Evolutionary conservation across 2,329 filamentous ascomycete genomes (phyloP).

Genomic region (Xylaria hypoxylon): DNA sequence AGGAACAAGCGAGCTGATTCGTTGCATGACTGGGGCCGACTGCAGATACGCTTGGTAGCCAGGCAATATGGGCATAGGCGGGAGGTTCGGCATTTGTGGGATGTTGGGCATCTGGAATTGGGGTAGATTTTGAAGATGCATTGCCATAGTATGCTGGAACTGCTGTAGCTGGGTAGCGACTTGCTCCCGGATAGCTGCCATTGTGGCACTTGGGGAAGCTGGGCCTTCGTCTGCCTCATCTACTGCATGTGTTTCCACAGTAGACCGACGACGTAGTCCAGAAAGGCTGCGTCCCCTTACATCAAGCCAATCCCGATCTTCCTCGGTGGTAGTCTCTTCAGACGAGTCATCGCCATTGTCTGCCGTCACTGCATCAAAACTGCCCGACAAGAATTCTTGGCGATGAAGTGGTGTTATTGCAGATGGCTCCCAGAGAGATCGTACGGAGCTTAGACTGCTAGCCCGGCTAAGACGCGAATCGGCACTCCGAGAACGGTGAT

Average conservation of each 20-base stretch:
- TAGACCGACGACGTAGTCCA: conserved; percentile 41
- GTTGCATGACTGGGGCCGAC: conserved; percentile 72
- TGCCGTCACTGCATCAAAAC: conserved; percentile 56
- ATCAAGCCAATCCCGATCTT: conserved; percentile 55
- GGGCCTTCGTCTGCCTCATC: conserved; percentile 54
- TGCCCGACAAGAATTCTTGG: conserved; percentile 57
- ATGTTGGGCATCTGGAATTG: conserved; percentile 74
- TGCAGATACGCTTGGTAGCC: conserved; percentile 78
- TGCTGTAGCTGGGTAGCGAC: conserved; percentile 79
- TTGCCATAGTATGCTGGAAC: conserved; percentile 76
- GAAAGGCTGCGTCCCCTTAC: conserved; percentile 52
- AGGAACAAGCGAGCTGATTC: conserved; percentile 79
- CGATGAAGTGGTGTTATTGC: conserved; percentile 49
- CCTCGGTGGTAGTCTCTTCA: conserved; percentile 55
- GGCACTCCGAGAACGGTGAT: conserved; percentile 75
- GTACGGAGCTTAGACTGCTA: conserved; percentile 75
- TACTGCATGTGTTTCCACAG: conserved; percentile 41
- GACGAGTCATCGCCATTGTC: conserved; percentile 51
- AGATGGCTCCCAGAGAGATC: conserved; percentile 73
- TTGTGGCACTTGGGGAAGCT: conserved; percentile 70
- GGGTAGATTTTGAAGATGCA: conserved; percentile 73
- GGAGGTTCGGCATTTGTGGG: conserved; percentile 67
- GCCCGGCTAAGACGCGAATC: conserved; percentile 69
- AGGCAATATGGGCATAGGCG: conserved; percentile 72
- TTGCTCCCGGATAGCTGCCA: conserved; percentile 79